Conservation (phyloP, 495 filamentous ascomycete species). For the Astrocystis sublimbata region DNA sequence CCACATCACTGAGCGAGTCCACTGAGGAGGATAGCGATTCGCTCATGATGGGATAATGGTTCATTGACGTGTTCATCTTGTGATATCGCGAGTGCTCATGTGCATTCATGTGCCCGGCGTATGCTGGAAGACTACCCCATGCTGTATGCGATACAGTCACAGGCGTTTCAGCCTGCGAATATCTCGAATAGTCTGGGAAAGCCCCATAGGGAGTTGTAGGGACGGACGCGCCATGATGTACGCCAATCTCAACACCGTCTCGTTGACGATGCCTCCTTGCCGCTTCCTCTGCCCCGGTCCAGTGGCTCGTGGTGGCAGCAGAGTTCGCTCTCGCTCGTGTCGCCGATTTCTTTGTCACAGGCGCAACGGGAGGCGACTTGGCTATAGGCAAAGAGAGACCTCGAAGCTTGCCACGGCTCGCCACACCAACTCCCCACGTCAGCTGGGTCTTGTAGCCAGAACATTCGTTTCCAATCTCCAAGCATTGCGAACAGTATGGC, state of each 20-base stretch:
- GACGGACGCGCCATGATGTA: constrained; percentile 24
- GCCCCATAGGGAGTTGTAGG: constrained; percentile 39
- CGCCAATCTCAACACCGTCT: constrained; percentile 34
- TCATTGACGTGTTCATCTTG: constrained; percentile 29
- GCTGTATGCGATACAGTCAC: constrained; percentile 29
- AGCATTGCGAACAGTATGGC: constrained; percentile 93
- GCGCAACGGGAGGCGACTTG: constrained; percentile 62
- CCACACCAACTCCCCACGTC: constrained; percentile 97
- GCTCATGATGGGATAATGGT: constrained; percentile 34
- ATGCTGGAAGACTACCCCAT: constrained; percentile 31
- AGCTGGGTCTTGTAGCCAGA: constrained; percentile 96
- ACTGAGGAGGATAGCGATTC: constrained; percentile 50
- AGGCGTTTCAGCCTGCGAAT: constrained; percentile 37
- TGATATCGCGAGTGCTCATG: constrained; percentile 30
- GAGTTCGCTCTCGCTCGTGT: constrained; percentile 42
- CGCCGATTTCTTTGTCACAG: constrained; percentile 44
- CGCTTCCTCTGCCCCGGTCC: constrained; percentile 40
- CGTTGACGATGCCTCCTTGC: constrained; percentile 25
- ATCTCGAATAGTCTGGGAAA: constrained; percentile 36
- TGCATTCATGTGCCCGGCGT: constrained; percentile 25
- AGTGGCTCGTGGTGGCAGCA: constrained; percentile 38
- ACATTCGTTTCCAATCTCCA: constrained; percentile 89
- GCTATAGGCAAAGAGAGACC: constrained; percentile 84
- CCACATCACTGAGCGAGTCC: constrained; percentile 55
- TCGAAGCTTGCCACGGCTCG: constrained; percentile 91